Percentiles rank a stretch among this genome's conserved stretches.
Evolutionary conservation across 768 basidiomycete species (phyloP).

Genomic region (Hygrocybe punicea): DNA sequence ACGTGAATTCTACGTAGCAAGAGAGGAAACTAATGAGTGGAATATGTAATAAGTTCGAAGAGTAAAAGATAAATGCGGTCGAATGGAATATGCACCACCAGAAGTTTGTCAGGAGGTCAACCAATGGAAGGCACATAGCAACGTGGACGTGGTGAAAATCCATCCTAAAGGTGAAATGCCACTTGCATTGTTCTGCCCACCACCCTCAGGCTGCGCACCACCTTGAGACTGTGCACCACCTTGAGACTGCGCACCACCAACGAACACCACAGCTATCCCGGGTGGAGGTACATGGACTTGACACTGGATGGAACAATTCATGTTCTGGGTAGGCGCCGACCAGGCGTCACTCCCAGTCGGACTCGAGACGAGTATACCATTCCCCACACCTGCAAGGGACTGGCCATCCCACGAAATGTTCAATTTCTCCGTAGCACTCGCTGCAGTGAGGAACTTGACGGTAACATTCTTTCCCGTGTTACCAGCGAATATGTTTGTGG

Average conservation of each 20-base stretch:
- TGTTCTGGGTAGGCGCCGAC: slow-evolving; percentile 32
- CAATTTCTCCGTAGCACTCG: slow-evolving; percentile 45
- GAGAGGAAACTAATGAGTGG: too few species aligned
- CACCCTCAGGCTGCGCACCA: too few species aligned
- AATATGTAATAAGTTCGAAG: too few species aligned
- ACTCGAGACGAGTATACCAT: slow-evolving; percentile 33
- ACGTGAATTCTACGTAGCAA: too few species aligned
- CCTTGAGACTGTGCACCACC: neutral
- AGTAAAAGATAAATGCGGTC: too few species aligned
- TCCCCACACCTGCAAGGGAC: slow-evolving; percentile 41
- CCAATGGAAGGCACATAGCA: too few species aligned
- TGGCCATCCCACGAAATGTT: slow-evolving; percentile 63
- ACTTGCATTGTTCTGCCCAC: too few species aligned
- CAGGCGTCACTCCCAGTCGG: slow-evolving; percentile 27
- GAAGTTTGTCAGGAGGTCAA: too few species aligned
- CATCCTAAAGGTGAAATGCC: too few species aligned
- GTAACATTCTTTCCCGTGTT: slow-evolving; percentile 27
- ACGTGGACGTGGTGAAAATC: too few species aligned
- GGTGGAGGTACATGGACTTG: slow-evolving; percentile 46
- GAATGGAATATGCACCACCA: too few species aligned
- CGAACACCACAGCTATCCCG: slow-evolving; percentile 47
- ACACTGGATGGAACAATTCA: slow-evolving; percentile 46
- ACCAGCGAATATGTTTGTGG: slow-evolving; percentile 24
- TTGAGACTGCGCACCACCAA: neutral
- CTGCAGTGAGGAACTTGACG: slow-evolving; percentile 49